Evolutionary conservation across 169 alveolate genomes (phyloP).

Genomic region (Nephromyces sp.): DNA sequence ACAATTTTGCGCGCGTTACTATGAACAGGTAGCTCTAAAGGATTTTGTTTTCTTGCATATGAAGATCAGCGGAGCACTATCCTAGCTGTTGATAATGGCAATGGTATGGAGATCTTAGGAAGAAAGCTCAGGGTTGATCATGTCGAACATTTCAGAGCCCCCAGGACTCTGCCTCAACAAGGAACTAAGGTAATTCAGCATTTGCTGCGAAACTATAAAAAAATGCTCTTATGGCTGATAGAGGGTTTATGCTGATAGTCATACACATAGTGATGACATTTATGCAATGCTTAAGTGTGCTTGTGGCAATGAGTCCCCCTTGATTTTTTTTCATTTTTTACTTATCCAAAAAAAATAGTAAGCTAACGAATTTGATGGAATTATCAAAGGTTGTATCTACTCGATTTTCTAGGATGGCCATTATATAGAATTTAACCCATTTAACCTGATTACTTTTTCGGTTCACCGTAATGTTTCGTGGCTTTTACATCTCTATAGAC

Average conservation of each 20-base stretch:
- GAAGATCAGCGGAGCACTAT: conserved; percentile 92
- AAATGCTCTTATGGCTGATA: not conserved
- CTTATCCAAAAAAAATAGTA: too few species aligned
- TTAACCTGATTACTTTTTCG: too few species aligned
- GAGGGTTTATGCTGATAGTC: not conserved
- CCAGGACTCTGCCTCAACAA: conserved; percentile 34
- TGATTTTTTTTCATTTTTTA: too few species aligned
- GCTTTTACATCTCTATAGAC: too few species aligned
- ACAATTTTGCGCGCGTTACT: too few species aligned
- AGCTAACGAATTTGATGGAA: too few species aligned
- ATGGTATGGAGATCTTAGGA: conserved; percentile 80
- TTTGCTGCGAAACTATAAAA: not conserved
- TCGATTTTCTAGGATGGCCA: too few species aligned
- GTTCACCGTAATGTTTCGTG: too few species aligned
- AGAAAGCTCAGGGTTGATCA: conserved; percentile 88
- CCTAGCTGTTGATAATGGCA: conserved; percentile 97
- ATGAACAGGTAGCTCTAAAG: conserved; percentile 61
- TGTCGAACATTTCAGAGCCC: conserved; percentile 71
- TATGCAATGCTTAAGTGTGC: conserved; percentile 28
- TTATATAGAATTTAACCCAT: too few species aligned
- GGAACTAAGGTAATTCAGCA: conserved; percentile 26
- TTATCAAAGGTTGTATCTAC: too few species aligned
- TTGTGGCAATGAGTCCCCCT: conserved; percentile 1
- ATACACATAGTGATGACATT: not conserved
- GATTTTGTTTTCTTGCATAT: conserved; percentile 91